Percentiles rank a stretch among this genome's conserved stretches.
Conservation (phyloP, 306 rosid genomes). For the Vigna trinervia region DNA sequence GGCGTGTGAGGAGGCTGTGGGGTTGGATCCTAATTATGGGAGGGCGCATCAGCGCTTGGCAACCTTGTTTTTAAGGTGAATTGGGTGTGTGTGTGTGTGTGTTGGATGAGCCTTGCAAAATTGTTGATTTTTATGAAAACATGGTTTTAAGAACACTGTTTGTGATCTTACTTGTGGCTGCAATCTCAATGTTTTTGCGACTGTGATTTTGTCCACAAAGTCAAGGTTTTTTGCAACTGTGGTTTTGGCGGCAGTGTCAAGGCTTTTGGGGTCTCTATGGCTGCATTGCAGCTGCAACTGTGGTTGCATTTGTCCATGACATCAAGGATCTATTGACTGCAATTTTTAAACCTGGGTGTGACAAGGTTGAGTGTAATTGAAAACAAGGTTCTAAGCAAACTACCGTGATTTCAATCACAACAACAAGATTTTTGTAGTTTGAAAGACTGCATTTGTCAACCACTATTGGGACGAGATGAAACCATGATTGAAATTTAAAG, state of each 20-base stretch:
- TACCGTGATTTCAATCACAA: not conserved
- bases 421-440: not conserved
- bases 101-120: not conserved
- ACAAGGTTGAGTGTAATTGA: not conserved
- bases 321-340: not conserved
- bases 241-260: not conserved
- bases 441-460: not conserved
- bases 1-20: conserved; percentile 80
- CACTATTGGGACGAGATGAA: not conserved
- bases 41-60: conserved; percentile 86
- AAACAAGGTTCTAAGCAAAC: not conserved
- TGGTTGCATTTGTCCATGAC: not conserved
- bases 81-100: not conserved
- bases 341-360: not conserved
- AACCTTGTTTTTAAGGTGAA: conserved; percentile 68
- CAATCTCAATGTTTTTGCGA: not conserved
- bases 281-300: not conserved
- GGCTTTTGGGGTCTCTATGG: not conserved
- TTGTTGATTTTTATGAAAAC: not conserved
- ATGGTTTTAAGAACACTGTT: not conserved
- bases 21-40: conserved; percentile 75
- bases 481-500: not conserved
- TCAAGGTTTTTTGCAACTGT: not conserved
- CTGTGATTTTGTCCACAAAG: not conserved
- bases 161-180: not conserved